phyloP scores from a whole-genome alignment of 2,329 filamentous ascomycete species.

The Talaromyces verruculosus region DNA sequence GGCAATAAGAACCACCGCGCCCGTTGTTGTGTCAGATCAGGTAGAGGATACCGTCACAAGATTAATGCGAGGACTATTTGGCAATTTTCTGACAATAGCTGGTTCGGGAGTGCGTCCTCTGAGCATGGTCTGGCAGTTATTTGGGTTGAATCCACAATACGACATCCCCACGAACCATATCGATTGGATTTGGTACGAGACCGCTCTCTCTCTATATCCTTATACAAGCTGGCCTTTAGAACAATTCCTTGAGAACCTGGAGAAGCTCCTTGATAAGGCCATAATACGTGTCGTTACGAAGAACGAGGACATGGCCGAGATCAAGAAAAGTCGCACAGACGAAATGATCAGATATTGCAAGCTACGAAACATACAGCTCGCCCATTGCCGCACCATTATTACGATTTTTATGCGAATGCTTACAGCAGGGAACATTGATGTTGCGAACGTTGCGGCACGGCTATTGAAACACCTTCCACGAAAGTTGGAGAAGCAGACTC shows the following conservation, averaged over 20 bases:
- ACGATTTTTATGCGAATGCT: constrained; percentile 15
- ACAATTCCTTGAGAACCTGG: constrained; percentile 12
- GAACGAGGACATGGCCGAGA: constrained; percentile 6
- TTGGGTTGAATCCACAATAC: constrained; percentile 16
- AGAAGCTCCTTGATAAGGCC: constrained; percentile 17
- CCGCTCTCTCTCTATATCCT: neutral
- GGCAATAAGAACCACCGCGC: constrained; percentile 14
- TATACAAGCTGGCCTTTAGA: neutral
- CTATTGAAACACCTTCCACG: constrained; percentile 15
- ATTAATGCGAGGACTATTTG: constrained; percentile 32
- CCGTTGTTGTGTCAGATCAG: constrained; percentile 12
- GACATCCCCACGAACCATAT: constrained; percentile 6
- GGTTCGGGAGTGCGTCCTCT: constrained; percentile 26
- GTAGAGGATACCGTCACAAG: constrained; percentile 28
- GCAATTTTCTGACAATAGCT: constrained; percentile 31
- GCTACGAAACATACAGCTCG: constrained; percentile 18
- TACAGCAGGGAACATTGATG: neutral
- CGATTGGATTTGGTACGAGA: neutral
- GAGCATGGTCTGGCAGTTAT: constrained; percentile 20
- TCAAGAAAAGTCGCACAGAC: constrained; percentile 13
- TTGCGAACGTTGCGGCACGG: constrained; percentile 5
- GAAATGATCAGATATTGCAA: constrained; percentile 17
- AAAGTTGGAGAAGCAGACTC: constrained; percentile 11
- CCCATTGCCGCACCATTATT: constrained; percentile 17
- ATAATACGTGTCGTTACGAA: constrained; percentile 18